Percentiles rank a stretch among this genome's conserved stretches.
Evolutionary conservation across 257 asterid species (phyloP).

Genomic region (Solanum etuberosum): DNA sequence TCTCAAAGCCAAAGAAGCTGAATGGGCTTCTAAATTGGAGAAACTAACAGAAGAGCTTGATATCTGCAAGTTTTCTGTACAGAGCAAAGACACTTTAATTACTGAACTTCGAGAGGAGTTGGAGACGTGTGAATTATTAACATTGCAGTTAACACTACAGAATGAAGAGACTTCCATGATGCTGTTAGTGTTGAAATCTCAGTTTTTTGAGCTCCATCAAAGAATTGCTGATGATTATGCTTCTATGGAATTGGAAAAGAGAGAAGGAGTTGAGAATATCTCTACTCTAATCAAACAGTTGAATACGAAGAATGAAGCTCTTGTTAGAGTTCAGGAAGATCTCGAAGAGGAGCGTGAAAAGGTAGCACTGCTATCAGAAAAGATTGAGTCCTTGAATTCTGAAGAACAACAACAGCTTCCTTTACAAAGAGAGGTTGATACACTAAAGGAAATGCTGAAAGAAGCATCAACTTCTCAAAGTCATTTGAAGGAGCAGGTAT

Average conservation of each 20-base stretch:
- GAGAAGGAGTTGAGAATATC: constrained; percentile 16
- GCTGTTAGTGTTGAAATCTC: constrained; percentile 54
- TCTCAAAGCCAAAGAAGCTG: constrained; percentile 57
- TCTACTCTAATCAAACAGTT: constrained; percentile 29
- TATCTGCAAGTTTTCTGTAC: constrained; percentile 29
- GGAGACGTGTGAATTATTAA: constrained; percentile 48
- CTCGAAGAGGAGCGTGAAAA: constrained; percentile 49
- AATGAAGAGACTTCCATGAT: constrained; percentile 51
- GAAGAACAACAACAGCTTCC: constrained; percentile 37
- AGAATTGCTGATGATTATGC: constrained; percentile 28
- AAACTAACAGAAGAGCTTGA: constrained; percentile 35
- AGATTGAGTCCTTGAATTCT: constrained; percentile 18
- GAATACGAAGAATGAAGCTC: constrained; percentile 43
- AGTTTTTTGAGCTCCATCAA: constrained; percentile 38
- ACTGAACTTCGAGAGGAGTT: constrained; percentile 46
- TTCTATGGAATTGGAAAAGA: constrained; percentile 16
- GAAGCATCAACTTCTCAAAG: constrained; percentile 28
- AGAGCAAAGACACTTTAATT: constrained; percentile 28
- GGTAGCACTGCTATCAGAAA: constrained; percentile 31
- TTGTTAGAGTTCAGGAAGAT: constrained; percentile 32
- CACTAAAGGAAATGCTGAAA: constrained; percentile 34
- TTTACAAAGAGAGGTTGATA: constrained; percentile 39
- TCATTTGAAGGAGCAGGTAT: constrained; percentile 40
- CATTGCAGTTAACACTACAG: constrained; percentile 39
- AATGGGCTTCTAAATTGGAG: constrained; percentile 52